Base-by-base conservation (phyloP, 1,284 basidiomycete species). In the Vanrija pseudolonga region DNA sequence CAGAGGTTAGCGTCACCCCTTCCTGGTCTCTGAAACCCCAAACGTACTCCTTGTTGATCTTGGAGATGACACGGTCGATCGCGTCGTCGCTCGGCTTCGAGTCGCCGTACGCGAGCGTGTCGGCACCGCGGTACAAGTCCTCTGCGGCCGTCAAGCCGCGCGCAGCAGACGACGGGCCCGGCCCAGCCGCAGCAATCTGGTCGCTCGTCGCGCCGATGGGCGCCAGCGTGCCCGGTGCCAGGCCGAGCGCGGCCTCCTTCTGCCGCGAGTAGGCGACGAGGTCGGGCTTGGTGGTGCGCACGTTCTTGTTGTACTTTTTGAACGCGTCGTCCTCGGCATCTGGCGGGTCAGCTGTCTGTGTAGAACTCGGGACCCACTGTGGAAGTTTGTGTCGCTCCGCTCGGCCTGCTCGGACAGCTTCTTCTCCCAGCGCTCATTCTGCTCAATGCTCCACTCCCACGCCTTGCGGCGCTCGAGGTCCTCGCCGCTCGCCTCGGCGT, bases 61-160 rank as follows among this genome's bases (percentile, higher is more conserved):
- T 95, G 55, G 82, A 78, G 19, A 96, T 85, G 17, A 98, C 88
- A 20, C 90, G 80, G 75, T 99, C 96, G 59, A 98, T 88, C 4
- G 92, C 93, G 44, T 95, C 93, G 66, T 98, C 94, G 36, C 82
- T 85, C 0, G 95, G 96, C 68, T 91, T 93, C 78, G 85, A 92
- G 71, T 97, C 91, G 2, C 90, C 95, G 69, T 97, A 98, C 15
- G 90, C 81, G 42, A 96, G 79, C 12, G 86, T 89, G 64, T 95
- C 93, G 24, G 90, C 88, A 64, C 93, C 90, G 54, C 92, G 84
- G 73, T 96, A 96, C 41, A 95, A 79, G 61, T 83, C 84, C 61
- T 93, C 90, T 8, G 83, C 81, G 17, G 72, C 69, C 7, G 87
- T 85, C 24, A 90, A 60, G 15, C 62, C 67, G 3, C 57, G 49